Evolutionary conservation across 331 rosid genomes (phyloP).

Genomic region (Erythrophleum ivorense): DNA sequence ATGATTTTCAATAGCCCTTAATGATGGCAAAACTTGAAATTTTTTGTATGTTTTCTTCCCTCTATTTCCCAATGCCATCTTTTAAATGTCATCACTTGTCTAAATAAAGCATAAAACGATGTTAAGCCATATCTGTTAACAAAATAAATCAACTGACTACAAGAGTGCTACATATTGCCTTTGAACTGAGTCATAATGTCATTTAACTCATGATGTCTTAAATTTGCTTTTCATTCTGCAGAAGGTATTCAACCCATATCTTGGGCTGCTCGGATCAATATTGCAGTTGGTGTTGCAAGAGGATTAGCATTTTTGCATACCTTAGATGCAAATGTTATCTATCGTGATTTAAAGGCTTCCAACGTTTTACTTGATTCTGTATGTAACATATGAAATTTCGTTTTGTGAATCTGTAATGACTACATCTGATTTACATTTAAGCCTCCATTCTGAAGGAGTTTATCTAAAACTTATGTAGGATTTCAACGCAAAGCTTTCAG

Average conservation of each 20-base stretch:
- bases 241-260: constrained; percentile 84
- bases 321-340: constrained; percentile 77
- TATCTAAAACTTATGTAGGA: constrained; percentile 52
- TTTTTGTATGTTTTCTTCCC: neutral
- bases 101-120: neutral
- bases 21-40: neutral
- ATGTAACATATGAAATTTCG: constrained; percentile 33
- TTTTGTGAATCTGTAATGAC: constrained; percentile 1
- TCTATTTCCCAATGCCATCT: neutral
- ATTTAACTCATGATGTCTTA: constrained; percentile 3
- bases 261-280: constrained; percentile 72
- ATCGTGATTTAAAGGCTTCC: constrained; percentile 90
- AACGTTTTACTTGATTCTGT: constrained; percentile 90
- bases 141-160: neutral
- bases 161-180: constrained; percentile 2
- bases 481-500: constrained; percentile 84
- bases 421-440: neutral
- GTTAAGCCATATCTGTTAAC: neutral
- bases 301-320: constrained; percentile 83
- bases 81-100: neutral
- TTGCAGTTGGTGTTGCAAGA: constrained; percentile 77
- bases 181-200: constrained; percentile 8
- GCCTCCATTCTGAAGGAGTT: constrained; percentile 31
- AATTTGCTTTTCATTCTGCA: constrained; percentile 43
- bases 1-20: neutral